Evolutionary conservation across 202 grass and related monocot genomes (phyloP).

Genomic region (Dendrocalamus latiflorus): DNA sequence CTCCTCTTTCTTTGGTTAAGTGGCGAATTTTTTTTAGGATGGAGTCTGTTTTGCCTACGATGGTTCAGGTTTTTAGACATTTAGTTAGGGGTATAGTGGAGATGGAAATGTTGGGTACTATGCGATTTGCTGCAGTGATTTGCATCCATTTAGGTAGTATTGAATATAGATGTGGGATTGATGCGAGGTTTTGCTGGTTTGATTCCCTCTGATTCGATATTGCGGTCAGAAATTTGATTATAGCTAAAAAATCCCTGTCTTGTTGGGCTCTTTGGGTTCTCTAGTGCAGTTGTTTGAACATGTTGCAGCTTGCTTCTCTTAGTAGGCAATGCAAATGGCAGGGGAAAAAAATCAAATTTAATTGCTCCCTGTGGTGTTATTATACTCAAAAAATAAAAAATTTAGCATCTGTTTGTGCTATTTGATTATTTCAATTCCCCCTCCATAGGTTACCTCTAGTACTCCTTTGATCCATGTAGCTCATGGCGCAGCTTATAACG

Average conservation of each 20-base stretch:
- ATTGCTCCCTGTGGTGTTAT: background rate
- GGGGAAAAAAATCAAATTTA: background rate
- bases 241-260: background rate
- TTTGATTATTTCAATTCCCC: background rate
- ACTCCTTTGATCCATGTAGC: background rate
- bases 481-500: background rate
- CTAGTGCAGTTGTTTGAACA: background rate
- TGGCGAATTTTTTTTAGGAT: background rate
- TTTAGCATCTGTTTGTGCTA: background rate
- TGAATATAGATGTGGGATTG: background rate
- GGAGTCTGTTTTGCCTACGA: background rate
- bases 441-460: background rate
- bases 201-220: background rate
- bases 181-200: background rate
- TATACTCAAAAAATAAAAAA: background rate
- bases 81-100: background rate
- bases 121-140: background rate
- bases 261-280: conserved; percentile 9
- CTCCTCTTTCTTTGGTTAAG: background rate
- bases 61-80: background rate
- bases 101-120: conserved; percentile 20
- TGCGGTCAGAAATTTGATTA: background rate
- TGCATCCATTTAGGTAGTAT: conserved; percentile 5
- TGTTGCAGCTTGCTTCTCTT: background rate
- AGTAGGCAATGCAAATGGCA: background rate